These are phyloP conservation scores for Peronosclerospora sorghi DNA, from an alignment of 352 stramenopile genomes.

Conservation along the genomic window DNA sequence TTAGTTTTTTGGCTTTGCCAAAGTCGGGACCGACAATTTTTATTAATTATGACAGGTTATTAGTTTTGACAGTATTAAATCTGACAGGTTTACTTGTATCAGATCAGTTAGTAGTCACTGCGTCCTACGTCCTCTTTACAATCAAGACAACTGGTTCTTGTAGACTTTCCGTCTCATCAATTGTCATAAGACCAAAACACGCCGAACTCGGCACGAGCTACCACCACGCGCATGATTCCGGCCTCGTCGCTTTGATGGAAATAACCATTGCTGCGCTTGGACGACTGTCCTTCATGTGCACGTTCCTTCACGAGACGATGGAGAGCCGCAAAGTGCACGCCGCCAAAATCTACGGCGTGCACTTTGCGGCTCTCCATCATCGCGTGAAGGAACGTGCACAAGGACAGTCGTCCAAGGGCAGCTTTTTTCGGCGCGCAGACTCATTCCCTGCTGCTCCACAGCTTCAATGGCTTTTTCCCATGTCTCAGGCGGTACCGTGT, in stretches of 20 bases:
- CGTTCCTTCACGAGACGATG: slow-evolving; percentile 53
- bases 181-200: slow-evolving; percentile 66
- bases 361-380: no score
- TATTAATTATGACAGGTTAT: no score
- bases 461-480: slow-evolving; percentile 51
- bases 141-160: slow-evolving; percentile 36
- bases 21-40: no score
- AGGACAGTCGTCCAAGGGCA: no score
- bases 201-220: slow-evolving; percentile 44
- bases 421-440: slow-evolving; percentile 36
- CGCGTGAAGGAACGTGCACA: no score
- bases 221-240: slow-evolving; percentile 43
- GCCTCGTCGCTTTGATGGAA: slow-evolving; percentile 45
- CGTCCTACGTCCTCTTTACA: no score
- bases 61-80: no score
- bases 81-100: no score
- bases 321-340: slow-evolving; percentile 45
- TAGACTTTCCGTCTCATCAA: slow-evolving; percentile 45
- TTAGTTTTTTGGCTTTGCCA: no score
- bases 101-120: no score
- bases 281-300: slow-evolving; percentile 11
- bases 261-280: slow-evolving; percentile 16
- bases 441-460: slow-evolving; percentile 48
- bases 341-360: slow-evolving; percentile 32
- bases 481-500: slow-evolving; percentile 39